Evolutionary conservation across 768 basidiomycete species (phyloP), one percentile per base, ranked within the genome.

Genomic region (Leccinum disarticulatum): DNA sequence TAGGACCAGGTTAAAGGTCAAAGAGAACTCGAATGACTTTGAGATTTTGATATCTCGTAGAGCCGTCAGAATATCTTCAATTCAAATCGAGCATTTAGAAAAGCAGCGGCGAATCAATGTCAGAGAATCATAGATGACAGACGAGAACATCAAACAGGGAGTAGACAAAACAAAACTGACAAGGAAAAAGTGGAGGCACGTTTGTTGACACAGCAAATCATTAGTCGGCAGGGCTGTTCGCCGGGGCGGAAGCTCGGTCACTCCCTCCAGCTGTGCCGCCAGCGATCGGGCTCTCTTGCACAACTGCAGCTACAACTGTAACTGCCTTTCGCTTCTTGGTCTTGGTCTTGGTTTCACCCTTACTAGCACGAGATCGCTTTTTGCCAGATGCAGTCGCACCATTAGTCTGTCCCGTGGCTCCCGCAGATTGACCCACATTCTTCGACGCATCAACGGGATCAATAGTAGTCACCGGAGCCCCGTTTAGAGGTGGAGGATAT

Each of bases 261-360:
- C 63, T 67, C 53, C 66, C 70, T 61, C 61, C 68, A 25, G 56
- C 60, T n/a, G 72, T 60, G 33, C 63, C 72, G 47, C 68, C 68
- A 33, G 70, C 60, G 10, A 62, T 57, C 27, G 68, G 57, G n/a
- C 61, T 66, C 35, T 64, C 68, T 58, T 61, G 57, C 5, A 27
- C 22, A 22, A 30, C 56, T 33, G 50, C 28, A 7, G 19, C 41
- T 43, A 6, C n/a, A 19, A 11, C 41, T 11, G 41, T n/a, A 43
- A 10, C 15, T 1, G 55, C 57, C 65, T 77, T 78, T 10, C 57
- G 53, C 62, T 77, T 78, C 68, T 75, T 77, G 30, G 61, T 22
- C 68, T 75, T 77, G 30, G 61, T 22, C 55, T 73, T 76, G 7
- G 69, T 50, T 14, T 67, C 66, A 43, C 71, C 69, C 55, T 74